Percentiles rank a stretch among this genome's conserved stretches.
These are phyloP conservation scores for Xylaria telfairii DNA, from an alignment of 495 filamentous ascomycete species.

Conservation along the genomic window DNA sequence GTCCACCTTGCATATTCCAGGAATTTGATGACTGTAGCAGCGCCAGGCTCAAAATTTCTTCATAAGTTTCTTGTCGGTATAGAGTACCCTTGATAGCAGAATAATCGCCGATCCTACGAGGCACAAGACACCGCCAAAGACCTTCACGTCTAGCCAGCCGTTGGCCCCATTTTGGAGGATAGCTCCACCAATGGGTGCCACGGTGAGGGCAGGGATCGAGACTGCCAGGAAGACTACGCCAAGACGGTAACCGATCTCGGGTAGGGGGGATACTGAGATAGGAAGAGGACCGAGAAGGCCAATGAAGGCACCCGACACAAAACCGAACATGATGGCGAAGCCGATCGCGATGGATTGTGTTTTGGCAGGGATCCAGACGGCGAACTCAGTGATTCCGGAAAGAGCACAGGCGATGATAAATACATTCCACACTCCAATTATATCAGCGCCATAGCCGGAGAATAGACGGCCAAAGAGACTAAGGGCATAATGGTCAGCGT, in stretches of 20 bases:
- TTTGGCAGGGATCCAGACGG: conserved; percentile 61
- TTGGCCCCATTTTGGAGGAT: conserved; percentile 10
- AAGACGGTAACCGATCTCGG: conserved; percentile 26
- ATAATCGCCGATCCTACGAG: conserved; percentile 30
- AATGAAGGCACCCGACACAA: conserved; percentile 24
- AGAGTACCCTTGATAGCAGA: conserved; percentile 18
- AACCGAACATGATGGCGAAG: conserved; percentile 14
- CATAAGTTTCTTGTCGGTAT: conserved; percentile 9
- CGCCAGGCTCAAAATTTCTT: background rate
- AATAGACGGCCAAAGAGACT: conserved; percentile 55
- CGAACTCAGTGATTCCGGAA: conserved; percentile 62
- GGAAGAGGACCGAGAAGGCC: conserved; percentile 23
- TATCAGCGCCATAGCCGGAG: conserved; percentile 65
- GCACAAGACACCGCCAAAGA: conserved; percentile 29
- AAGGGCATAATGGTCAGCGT: no score
- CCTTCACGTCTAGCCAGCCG: conserved; percentile 27
- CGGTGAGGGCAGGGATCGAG: conserved; percentile 36
- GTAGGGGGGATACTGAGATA: conserved; percentile 20
- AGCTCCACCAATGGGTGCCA: conserved; percentile 28
- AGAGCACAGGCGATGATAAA: conserved; percentile 56
- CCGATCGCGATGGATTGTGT: conserved; percentile 22
- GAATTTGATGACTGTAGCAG: background rate
- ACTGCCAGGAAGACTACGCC: conserved; percentile 48
- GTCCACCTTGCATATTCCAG: background rate
- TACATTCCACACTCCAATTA: conserved; percentile 66